Base-by-base conservation (phyloP, 2,329 filamentous ascomycete genomes). In the Colletotrichum sp. region DNA sequence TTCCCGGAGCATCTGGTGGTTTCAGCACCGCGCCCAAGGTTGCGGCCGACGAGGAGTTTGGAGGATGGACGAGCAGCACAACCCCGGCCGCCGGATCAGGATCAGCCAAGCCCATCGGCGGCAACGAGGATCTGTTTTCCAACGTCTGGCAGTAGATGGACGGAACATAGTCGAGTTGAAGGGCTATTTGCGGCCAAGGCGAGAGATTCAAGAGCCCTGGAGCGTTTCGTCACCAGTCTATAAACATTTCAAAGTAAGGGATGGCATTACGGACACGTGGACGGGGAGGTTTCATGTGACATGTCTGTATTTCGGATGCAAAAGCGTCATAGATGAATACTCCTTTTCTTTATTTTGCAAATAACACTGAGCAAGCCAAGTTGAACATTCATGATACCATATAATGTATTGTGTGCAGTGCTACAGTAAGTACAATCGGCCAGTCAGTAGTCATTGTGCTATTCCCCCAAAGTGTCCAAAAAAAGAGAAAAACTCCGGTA, bases 21-120 rank as follows among this genome's bases (percentile, higher is more conserved):
- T 94, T 95, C 84, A 90, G 88, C 69, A 82, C 87, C 70, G 86
- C 88, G 55, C 92, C 95, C 28, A 93, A 94, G 80, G 94, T 98
- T 4, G 90, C 94, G 43, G 94, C 95, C 0, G 96, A 98, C 80
- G 96, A 98, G 84, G 96, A 98, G 82, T 98, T 98, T 86, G 96
- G 96, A 24, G 96, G 96, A 14, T 98, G 96, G 96, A 92, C 95
- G 63, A 97, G 95, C 89, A 86, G 93, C 90, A 81, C 90, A 79
- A 79, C 88, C 85, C 48, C 85, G 88, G 81, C 86, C 24, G 82
- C 82, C 58, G 83, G 83, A 64, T 84, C 84, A 28, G 81, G 85
- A 32, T 80, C 84, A 16, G 85, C 89, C 64, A 91, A 94, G 85
- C 87, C 92, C 38, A 85, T 71, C 14, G 92, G 90, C 24, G 91